Evolutionary conservation across 345 rosid species (phyloP).

Genomic region (Abelmoschus esculentus): DNA sequence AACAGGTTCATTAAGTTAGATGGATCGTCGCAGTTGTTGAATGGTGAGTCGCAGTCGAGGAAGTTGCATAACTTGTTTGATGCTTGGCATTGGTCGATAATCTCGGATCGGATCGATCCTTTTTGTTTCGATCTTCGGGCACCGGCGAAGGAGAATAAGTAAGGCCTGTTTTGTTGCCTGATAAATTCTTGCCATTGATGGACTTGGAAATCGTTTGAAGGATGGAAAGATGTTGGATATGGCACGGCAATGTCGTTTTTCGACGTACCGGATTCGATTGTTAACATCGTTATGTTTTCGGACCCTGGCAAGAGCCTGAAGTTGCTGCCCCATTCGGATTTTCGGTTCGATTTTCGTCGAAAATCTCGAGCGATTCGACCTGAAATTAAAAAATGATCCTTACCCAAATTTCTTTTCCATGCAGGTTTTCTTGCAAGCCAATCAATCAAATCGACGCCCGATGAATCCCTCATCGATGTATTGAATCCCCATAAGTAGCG

Average conservation of each 20-base stretch:
- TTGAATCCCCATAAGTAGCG: slow-evolving; percentile 37
- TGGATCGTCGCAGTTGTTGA: slow-evolving; percentile 13
- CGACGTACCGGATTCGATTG: slow-evolving; percentile 27
- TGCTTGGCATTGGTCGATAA: slow-evolving; percentile 17
- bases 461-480: slow-evolving; percentile 25
- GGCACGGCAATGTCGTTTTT: slow-evolving; percentile 33
- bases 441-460: slow-evolving; percentile 20
- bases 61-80: slow-evolving; percentile 15
- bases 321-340: slow-evolving; percentile 38
- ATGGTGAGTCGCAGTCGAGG: slow-evolving; percentile 8
- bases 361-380: slow-evolving; percentile 42
- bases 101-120: background rate
- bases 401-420: slow-evolving; percentile 33
- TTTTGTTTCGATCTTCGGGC: slow-evolving; percentile 25
- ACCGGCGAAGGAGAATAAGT: slow-evolving; percentile 35
- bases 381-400: slow-evolving; percentile 38
- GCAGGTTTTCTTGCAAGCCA: slow-evolving; percentile 34
- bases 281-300: slow-evolving; percentile 32
- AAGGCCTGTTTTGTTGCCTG: slow-evolving; percentile 16
- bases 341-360: slow-evolving; percentile 15
- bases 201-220: slow-evolving; percentile 23
- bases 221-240: slow-evolving; percentile 45
- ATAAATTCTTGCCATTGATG: slow-evolving; percentile 31
- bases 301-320: slow-evolving; percentile 29
- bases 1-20: slow-evolving; percentile 11